A percentile compares a stretch with the other conserved stretches of the same genome.
Conservation (phyloP, 768 basidiomycete genomes). For the Collybia nuda region DNA sequence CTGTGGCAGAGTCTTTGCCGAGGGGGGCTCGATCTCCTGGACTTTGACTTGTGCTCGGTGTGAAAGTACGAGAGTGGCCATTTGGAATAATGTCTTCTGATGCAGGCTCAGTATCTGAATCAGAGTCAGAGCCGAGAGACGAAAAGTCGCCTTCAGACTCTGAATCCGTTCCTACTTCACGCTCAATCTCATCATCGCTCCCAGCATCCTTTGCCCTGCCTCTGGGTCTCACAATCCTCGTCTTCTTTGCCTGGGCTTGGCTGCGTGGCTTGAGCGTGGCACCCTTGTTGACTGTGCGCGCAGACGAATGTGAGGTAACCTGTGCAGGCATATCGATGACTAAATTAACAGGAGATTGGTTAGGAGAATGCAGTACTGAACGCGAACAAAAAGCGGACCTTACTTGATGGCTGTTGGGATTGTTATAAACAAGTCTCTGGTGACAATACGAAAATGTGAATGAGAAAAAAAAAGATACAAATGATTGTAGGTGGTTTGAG, state of each 20-base stretch:
- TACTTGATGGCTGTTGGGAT: conserved; percentile 29
- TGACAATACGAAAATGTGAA: conserved; percentile 18
- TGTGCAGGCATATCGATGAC: conserved; percentile 46
- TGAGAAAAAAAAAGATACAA: conserved; percentile 20
- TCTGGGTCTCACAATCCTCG: conserved; percentile 54
- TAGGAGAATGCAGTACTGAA: conserved; percentile 9
- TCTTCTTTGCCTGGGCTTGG: conserved; percentile 36
- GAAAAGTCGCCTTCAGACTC: conserved; percentile 66
- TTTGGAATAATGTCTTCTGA: conserved; percentile 60
- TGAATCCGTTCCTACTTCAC: conserved; percentile 71
- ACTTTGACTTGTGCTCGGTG: conserved; percentile 69
- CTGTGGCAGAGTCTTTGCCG: conserved; percentile 26
- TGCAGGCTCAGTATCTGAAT: conserved; percentile 70
- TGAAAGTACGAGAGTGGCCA: conserved; percentile 53
- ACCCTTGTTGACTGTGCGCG: conserved; percentile 28
- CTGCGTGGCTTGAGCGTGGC: conserved; percentile 31
- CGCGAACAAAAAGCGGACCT: conserved; percentile 19
- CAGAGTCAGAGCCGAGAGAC: conserved; percentile 57
- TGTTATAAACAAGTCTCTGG: not conserved
- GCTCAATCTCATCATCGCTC: conserved; percentile 78
- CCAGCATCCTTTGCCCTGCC: conserved; percentile 60
- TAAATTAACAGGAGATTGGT: conserved; percentile 16
- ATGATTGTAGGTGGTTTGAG: conserved; percentile 14
- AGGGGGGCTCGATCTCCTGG: conserved; percentile 40
- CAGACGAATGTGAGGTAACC: conserved; percentile 31